These are phyloP conservation scores for Nemania sp. DNA, from an alignment of 2,329 filamentous ascomycete species.

Conservation along the genomic window DNA sequence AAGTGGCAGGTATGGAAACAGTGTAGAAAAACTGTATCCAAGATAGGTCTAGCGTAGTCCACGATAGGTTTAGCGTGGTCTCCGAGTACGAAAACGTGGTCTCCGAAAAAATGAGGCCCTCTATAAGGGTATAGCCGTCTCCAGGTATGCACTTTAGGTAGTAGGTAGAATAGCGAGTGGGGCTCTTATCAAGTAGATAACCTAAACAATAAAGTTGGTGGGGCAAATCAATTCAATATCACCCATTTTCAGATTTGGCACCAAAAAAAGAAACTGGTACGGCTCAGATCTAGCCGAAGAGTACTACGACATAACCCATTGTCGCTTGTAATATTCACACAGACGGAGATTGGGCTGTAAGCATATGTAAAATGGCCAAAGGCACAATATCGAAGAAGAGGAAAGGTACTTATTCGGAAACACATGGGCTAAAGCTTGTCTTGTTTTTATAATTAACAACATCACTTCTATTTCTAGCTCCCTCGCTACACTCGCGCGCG, in stretches of 20 bases:
- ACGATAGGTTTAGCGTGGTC: too few species aligned
- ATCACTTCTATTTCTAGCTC: constrained; percentile 57
- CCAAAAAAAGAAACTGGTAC: background rate
- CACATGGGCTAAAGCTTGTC: background rate
- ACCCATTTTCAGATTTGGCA: background rate
- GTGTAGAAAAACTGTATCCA: too few species aligned
- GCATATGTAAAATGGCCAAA: constrained; percentile 51
- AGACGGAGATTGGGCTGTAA: background rate
- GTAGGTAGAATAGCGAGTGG: too few species aligned
- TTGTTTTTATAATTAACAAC: constrained; percentile 14
- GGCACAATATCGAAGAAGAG: constrained; percentile 51
- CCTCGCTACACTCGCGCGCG: constrained; percentile 78
- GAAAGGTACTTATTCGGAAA: constrained; percentile 44
- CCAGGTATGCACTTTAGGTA: too few species aligned
- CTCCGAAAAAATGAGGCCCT: too few species aligned
- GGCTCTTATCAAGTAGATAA: too few species aligned
- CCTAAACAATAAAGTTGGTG: background rate
- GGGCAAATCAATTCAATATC: constrained; percentile 28
- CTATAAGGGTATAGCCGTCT: too few species aligned
- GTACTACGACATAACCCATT: background rate
- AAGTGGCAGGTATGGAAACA: too few species aligned
- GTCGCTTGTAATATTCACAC: background rate
- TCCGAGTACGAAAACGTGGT: too few species aligned
- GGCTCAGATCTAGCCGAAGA: background rate
- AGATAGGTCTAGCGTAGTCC: too few species aligned